Percentiles rank a stretch among this genome's conserved stretches.
These are phyloP conservation scores for Hericium rajendrae DNA, from an alignment of 768 basidiomycete species.

Conservation along the genomic window DNA sequence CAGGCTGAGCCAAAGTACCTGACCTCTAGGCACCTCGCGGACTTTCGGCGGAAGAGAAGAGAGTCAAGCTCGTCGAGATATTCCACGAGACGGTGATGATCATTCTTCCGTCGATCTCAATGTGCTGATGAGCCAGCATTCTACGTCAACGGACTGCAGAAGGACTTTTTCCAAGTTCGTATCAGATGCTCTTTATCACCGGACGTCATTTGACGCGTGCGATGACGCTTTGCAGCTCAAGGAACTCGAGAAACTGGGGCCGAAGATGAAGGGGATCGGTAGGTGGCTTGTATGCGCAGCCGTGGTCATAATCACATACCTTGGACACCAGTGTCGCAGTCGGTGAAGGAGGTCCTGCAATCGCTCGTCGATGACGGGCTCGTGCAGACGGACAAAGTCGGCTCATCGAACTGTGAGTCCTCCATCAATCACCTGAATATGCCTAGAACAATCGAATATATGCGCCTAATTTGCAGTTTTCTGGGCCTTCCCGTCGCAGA, in stretches of 20 bases:
- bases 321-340: conserved; percentile 59
- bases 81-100: conserved; percentile 78
- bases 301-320: neutral
- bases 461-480: conserved; percentile 46
- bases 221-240: conserved; percentile 50
- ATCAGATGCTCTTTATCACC: neutral
- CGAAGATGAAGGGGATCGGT: conserved; percentile 91
- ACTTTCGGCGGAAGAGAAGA: conserved; percentile 85
- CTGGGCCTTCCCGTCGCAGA: conserved; percentile 92
- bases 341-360: conserved; percentile 86
- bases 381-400: conserved; percentile 86
- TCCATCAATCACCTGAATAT: conserved; percentile 17
- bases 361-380: conserved; percentile 80
- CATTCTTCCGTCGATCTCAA: neutral
- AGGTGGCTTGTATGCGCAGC: conserved; percentile 1
- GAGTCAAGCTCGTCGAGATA: conserved; percentile 79
- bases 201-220: neutral
- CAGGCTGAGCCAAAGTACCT: too few species aligned
- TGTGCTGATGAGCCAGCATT: neutral
- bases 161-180: conserved; percentile 69
- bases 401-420: conserved; percentile 76
- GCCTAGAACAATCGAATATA: conserved; percentile 13
- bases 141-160: conserved; percentile 31
- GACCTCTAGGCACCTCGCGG: conserved; percentile 28
- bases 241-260: conserved; percentile 83